Conservation (phyloP, 2,329 filamentous ascomycete genomes). For the Talaromyces sp. region DNA sequence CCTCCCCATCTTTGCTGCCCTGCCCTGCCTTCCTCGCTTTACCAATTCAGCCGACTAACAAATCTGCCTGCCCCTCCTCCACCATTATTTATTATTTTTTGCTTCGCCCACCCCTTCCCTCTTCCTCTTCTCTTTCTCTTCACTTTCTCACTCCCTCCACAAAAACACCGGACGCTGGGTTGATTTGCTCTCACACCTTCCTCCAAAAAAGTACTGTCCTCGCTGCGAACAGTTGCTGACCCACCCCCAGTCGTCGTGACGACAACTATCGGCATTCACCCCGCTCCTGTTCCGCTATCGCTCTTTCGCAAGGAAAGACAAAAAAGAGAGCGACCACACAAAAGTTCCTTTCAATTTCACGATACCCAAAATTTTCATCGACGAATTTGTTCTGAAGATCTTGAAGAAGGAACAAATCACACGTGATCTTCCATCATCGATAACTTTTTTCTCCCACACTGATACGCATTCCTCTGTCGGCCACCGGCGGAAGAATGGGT, state of each 20-base stretch:
- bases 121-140: conserved; percentile 2
- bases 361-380: neutral
- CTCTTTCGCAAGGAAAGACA: neutral
- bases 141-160: neutral
- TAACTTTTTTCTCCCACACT: neutral
- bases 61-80: conserved; percentile 13
- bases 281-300: conserved; percentile 16
- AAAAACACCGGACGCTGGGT: conserved; percentile 15
- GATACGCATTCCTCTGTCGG: conserved; percentile 38
- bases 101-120: neutral
- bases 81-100: conserved; percentile 14
- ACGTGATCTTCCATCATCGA: neutral
- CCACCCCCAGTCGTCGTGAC: conserved; percentile 19
- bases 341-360: neutral
- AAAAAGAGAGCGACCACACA: neutral
- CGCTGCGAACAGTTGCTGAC: conserved; percentile 16
- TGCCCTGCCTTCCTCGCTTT: neutral
- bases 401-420: neutral
- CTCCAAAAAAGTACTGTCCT: neutral
- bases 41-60: conserved; percentile 7
- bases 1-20: neutral
- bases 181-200: neutral
- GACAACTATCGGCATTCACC: conserved; percentile 16
- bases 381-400: neutral
- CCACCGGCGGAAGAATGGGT: conserved; percentile 50